phyloP scores from a whole-genome alignment of 2,329 filamentous ascomycete genomes.

The Apiospora marii region DNA sequence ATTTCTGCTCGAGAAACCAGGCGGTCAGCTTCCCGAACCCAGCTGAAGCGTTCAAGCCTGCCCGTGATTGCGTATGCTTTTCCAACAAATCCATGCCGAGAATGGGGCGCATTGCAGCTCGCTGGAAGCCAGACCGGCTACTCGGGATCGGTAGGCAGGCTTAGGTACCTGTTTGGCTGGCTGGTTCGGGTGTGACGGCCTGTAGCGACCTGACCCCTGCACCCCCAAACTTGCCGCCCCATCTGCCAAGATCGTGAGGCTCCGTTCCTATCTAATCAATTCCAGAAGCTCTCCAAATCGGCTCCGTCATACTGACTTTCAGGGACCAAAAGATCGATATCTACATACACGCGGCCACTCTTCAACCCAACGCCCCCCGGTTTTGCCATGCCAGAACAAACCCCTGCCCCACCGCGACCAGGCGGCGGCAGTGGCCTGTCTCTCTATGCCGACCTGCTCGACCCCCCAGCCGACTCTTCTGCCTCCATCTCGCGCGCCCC shows the following conservation, averaged over 20 bases:
- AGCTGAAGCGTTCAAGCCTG: not conserved
- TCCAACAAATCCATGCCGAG: constrained; percentile 19
- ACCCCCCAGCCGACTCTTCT: constrained; percentile 57
- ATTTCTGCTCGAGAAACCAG: not conserved
- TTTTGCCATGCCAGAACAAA: constrained; percentile 38
- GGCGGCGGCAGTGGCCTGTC: constrained; percentile 62
- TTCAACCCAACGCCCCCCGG: not conserved
- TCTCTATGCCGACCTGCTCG: constrained; percentile 85
- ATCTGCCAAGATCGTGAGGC: constrained; percentile 14
- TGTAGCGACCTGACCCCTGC: not conserved
- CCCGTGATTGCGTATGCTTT: not conserved
- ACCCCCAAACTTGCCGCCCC: not conserved
- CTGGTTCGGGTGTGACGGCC: constrained; percentile 2
- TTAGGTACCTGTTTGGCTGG: constrained; percentile 8
- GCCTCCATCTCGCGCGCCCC: constrained; percentile 81
- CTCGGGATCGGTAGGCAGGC: not conserved
- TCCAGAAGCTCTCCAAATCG: constrained; percentile 7
- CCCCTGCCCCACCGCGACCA: constrained; percentile 47
- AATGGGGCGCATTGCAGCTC: constrained; percentile 6
- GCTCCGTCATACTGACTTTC: not conserved
- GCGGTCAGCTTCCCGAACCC: not conserved
- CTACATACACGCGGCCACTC: not conserved
- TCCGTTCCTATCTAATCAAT: constrained; percentile 10
- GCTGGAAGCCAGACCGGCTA: constrained; percentile 7
- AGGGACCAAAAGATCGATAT: not conserved